Evolutionary conservation across 1,284 basidiomycete species (phyloP).

Genomic region (Ustilago xerochloae): DNA sequence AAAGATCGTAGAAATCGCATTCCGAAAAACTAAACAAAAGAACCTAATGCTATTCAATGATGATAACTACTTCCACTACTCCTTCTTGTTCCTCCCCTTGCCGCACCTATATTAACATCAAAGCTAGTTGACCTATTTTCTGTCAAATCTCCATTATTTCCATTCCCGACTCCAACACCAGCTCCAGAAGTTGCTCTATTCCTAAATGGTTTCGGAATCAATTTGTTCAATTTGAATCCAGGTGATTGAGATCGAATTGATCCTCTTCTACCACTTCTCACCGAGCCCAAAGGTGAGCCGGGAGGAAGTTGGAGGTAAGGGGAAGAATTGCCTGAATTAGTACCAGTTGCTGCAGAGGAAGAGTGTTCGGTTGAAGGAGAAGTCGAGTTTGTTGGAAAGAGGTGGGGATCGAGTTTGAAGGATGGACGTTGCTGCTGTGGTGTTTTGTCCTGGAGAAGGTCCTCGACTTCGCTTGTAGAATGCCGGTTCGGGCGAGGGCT

Average conservation of each 20-base stretch:
- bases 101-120: too few species aligned
- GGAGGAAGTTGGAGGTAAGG: slow-evolving; percentile 21
- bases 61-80: slow-evolving; percentile 6
- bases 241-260: slow-evolving; percentile 20
- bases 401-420: background rate
- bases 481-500: background rate
- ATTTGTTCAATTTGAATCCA: slow-evolving; percentile 39
- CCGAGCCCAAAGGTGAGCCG: background rate
- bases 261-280: slow-evolving; percentile 9
- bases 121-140: background rate
- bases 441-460: slow-evolving; percentile 7
- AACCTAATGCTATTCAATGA: too few species aligned
- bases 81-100: too few species aligned
- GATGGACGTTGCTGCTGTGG: background rate
- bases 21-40: too few species aligned
- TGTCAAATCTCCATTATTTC: background rate
- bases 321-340: slow-evolving; percentile 12
- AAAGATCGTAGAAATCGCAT: too few species aligned
- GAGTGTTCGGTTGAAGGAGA: slow-evolving; percentile 21
- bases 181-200: background rate
- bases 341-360: background rate
- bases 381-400: slow-evolving; percentile 1
- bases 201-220: slow-evolving; percentile 31
- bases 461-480: slow-evolving; percentile 29
- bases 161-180: background rate